Conservation (phyloP, 495 filamentous ascomycete species). For the Rhypophila decipiens region DNA sequence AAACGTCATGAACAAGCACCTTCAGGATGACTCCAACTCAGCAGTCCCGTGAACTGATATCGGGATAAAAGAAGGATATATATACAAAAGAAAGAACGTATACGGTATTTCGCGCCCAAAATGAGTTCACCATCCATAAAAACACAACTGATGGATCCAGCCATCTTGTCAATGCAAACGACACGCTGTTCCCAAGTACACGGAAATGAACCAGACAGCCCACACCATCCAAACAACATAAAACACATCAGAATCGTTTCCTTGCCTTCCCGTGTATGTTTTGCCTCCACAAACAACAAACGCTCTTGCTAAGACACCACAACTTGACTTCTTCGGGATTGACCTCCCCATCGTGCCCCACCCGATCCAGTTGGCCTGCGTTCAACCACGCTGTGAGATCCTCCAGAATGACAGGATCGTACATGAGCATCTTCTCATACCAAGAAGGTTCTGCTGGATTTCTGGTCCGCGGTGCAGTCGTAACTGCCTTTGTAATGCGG, state of each 20-base stretch:
- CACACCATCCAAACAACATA: not conserved
- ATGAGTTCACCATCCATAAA: not conserved
- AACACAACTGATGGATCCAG: too few relatives aligned
- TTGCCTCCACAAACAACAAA: slow-evolving; percentile 63
- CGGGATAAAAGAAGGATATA: too few relatives aligned
- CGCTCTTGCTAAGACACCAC: slow-evolving; percentile 80
- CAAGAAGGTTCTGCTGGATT: slow-evolving; percentile 54
- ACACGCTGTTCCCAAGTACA: too few relatives aligned
- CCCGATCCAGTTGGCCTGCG: slow-evolving; percentile 53
- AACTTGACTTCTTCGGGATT: slow-evolving; percentile 52
- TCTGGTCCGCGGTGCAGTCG: slow-evolving; percentile 40
- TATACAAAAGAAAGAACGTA: slow-evolving; percentile 1
- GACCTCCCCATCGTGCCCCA: slow-evolving; percentile 62
- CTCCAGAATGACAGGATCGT: slow-evolving; percentile 85
- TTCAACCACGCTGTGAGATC: slow-evolving; percentile 84
- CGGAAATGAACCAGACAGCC: too few relatives aligned
- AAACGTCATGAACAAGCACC: too few relatives aligned
- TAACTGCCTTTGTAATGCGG: slow-evolving; percentile 63
- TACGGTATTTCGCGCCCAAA: not conserved
- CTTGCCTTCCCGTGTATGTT: slow-evolving; percentile 39
- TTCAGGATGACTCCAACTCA: too few relatives aligned
- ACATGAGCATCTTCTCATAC: slow-evolving; percentile 90
- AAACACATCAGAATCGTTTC: slow-evolving; percentile 33
- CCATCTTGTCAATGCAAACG: too few relatives aligned
- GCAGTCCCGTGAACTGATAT: too few relatives aligned